Evolutionary conservation across 495 filamentous ascomycete species (phyloP).

Genomic region (Physcia stellaris): DNA sequence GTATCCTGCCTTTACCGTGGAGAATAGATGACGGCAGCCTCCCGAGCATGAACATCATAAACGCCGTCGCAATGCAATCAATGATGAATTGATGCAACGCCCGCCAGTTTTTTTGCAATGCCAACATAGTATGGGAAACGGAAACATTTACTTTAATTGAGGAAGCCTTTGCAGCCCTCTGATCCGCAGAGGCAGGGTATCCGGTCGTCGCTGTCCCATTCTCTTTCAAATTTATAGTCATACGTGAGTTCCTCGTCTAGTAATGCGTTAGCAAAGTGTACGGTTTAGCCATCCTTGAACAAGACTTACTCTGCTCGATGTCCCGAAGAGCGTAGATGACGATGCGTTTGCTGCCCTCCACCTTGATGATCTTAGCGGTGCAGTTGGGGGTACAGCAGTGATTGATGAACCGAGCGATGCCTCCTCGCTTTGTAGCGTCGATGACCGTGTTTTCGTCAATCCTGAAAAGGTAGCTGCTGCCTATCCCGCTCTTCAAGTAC

Average conservation of each 20-base stretch:
- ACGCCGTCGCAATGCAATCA: too few relatives aligned
- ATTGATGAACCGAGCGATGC: conserved; percentile 97
- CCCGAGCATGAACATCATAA: too few relatives aligned
- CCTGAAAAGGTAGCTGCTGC: conserved; percentile 92
- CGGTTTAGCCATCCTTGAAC: neutral
- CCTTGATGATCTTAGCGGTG: conserved; percentile 98
- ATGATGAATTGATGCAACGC: too few relatives aligned
- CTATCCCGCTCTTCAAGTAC: conserved; percentile 93
- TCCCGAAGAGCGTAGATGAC: conserved; percentile 96
- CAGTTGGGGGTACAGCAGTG: conserved; percentile 97
- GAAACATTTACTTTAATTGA: too few relatives aligned
- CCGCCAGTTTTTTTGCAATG: too few relatives aligned
- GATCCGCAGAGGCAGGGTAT: conserved; percentile 96
- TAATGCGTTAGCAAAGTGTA: conserved; percentile 29
- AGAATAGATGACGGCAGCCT: too few relatives aligned
- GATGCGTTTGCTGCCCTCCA: conserved; percentile 96
- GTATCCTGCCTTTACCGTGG: too few relatives aligned
- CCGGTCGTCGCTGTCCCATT: conserved; percentile 85
- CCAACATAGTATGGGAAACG: too few relatives aligned
- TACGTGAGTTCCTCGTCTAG: conserved; percentile 97
- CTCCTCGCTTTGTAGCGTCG: conserved; percentile 95
- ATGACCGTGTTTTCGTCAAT: conserved; percentile 97
- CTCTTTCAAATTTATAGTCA: conserved; percentile 99
- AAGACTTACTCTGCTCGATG: conserved; percentile 75
- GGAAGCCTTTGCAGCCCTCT: conserved; percentile 91